These are phyloP conservation scores for Parathielavia appendiculata DNA, from an alignment of 495 filamentous ascomycete genomes.

Conservation along the genomic window DNA sequence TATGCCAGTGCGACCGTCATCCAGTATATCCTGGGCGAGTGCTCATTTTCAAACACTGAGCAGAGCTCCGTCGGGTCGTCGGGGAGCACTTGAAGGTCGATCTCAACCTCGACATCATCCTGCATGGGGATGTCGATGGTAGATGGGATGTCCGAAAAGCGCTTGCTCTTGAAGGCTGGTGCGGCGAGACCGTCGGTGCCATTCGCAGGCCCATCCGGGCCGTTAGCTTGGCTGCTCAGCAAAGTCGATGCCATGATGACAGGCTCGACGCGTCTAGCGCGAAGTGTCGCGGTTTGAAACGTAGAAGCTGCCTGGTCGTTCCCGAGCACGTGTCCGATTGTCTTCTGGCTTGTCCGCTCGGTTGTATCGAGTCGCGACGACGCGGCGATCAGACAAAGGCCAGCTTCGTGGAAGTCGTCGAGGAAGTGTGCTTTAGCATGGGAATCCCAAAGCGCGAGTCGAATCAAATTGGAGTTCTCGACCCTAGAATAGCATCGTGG, in stretches of 20 bases:
- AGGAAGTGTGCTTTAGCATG: not conserved
- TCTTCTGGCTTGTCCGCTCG: not conserved
- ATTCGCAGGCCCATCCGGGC: slow-evolving; percentile 23
- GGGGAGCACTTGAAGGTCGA: slow-evolving; percentile 80
- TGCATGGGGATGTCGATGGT: slow-evolving; percentile 89
- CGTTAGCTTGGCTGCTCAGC: slow-evolving; percentile 30
- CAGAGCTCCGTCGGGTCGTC: slow-evolving; percentile 96
- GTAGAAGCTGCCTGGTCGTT: slow-evolving; percentile 2
- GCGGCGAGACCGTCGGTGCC: slow-evolving; percentile 28
- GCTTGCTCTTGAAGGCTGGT: slow-evolving; percentile 36
- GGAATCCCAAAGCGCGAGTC: not conserved
- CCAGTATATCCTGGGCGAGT: slow-evolving; percentile 83
- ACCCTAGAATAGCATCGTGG: not conserved
- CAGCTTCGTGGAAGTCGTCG: slow-evolving; percentile 1
- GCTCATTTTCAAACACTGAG: slow-evolving; percentile 86
- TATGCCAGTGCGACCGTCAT: slow-evolving; percentile 96
- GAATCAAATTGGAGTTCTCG: not conserved
- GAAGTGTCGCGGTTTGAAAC: not conserved
- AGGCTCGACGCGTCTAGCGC: slow-evolving; percentile 5
- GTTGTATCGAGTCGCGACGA: not conserved
- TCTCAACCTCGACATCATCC: slow-evolving; percentile 82
- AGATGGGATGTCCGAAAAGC: slow-evolving; percentile 84
- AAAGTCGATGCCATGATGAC: slow-evolving; percentile 29
- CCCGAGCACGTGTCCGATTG: too few species aligned
- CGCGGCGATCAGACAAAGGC: not conserved